Evolutionary conservation across 2,329 filamentous ascomycete species (phyloP), one percentile per base, ranked within the genome.

Genomic region (Sporothrix luriei): DNA sequence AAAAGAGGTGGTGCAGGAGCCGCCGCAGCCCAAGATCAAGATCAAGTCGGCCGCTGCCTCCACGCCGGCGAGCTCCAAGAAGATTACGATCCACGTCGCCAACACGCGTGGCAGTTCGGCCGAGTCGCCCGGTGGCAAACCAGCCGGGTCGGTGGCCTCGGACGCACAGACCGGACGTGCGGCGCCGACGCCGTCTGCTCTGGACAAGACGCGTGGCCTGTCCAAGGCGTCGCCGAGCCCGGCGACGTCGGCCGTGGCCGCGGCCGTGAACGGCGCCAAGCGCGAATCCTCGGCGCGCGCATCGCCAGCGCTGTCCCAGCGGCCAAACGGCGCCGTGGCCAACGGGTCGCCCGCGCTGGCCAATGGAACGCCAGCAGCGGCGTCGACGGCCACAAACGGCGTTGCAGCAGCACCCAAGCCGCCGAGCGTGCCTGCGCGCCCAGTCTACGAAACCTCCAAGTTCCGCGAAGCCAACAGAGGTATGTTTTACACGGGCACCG

Each of bases 21-120:
- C 92, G 16, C 82, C 86, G 0, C 87, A 90, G 75, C 87, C 91
- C 48, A 93, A 92, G 76, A 91, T 96, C 75, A 96, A 93, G 79
- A 83, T 97, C 69, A 94, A 91, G 78, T 85, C 93, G 76, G 83
- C 55, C 78, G 78, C 29, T 21, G 38, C n/a, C 76, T 83, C 86
- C 40, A 80, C 81, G 11, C 78, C 84, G 0, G 43, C 71, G 55
- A 78, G 81, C 71, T 78, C 83, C 10, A 89, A 88, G 78, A 91
- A 88, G 77, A 88, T 94, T 69, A 94, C 89, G 24, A 86, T 93
- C 64, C 90, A 89, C 72, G 85, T 93, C 68, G 88, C 87, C 74
- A 85, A 84, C 51, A 74, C 76, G 10, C 86, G 85, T 74, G 83
- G 83, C 66, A 87, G 80, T 74, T 83, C 82, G 70, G 82, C 81